phyloP scores from a whole-genome alignment of 352 stramenopile genomes.

The Phytopythium cucurbitacearum region DNA sequence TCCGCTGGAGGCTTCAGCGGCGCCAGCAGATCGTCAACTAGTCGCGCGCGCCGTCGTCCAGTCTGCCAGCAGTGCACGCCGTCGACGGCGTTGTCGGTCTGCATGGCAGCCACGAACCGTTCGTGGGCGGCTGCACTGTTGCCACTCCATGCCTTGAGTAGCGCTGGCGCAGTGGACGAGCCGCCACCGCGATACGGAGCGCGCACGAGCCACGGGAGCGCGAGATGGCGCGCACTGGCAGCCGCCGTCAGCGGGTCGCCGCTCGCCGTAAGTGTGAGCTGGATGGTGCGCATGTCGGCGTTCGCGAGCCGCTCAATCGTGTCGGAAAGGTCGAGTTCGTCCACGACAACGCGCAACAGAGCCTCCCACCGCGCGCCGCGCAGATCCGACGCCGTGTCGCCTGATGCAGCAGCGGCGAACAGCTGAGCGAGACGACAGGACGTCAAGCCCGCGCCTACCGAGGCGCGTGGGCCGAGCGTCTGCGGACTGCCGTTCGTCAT shows the following conservation, averaged over 20 bases:
- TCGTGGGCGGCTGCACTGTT: constrained; percentile 21
- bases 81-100: constrained; percentile 11
- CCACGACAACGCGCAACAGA: constrained; percentile 14
- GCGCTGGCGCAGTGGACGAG: constrained; percentile 6
- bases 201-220: constrained; percentile 8
- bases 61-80: constrained; percentile 19
- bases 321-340: constrained; percentile 33
- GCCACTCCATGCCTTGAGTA: constrained; percentile 21
- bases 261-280: constrained; percentile 12
- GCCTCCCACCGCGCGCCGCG: constrained; percentile 16
- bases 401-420: constrained; percentile 10
- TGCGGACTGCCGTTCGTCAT: constrained; percentile 16
- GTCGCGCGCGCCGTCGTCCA: constrained; percentile 2
- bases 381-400: background rate
- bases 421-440: constrained; percentile 24
- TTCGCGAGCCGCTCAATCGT: constrained; percentile 17
- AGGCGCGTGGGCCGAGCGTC: background rate
- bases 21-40: constrained; percentile 8
- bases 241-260: background rate
- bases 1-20: background rate
- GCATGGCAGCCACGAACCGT: constrained; percentile 23
- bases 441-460: constrained; percentile 4
- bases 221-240: constrained; percentile 1
- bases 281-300: constrained; percentile 34
- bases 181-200: constrained; percentile 8